Percentiles rank a stretch among this genome's conserved stretches.
phyloP scores from a whole-genome alignment of 2,329 filamentous ascomycete genomes.

The Amauroascus niger region DNA sequence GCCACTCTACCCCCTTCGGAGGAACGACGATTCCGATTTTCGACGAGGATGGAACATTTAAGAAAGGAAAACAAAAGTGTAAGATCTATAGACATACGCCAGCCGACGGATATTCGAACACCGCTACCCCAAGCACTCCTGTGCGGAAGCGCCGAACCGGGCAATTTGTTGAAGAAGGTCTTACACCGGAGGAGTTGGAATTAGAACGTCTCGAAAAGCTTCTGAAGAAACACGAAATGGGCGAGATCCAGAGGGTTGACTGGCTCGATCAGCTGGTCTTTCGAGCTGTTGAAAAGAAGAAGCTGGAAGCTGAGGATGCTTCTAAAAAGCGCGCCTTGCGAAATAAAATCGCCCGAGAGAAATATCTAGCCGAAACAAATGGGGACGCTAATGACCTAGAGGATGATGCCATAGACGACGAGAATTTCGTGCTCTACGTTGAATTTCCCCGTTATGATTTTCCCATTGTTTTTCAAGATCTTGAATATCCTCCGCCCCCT shows the following conservation, averaged over 20 bases:
- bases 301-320: slow-evolving; percentile 54
- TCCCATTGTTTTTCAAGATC: slow-evolving; percentile 86
- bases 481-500: slow-evolving; percentile 79
- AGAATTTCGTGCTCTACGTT: slow-evolving; percentile 72
- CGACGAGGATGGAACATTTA: slow-evolving; percentile 79
- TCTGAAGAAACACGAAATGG: slow-evolving; percentile 97
- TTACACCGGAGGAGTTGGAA: slow-evolving; percentile 67
- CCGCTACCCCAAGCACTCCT: slow-evolving; percentile 64
- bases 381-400: slow-evolving; percentile 26
- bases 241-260: slow-evolving; percentile 81
- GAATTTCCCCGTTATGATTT: slow-evolving; percentile 94
- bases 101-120: slow-evolving; percentile 74
- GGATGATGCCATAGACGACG: slow-evolving; percentile 38
- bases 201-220: slow-evolving; percentile 79
- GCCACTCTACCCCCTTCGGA: slow-evolving; percentile 81
- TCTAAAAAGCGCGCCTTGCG: slow-evolving; percentile 47
- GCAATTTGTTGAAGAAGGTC: slow-evolving; percentile 38
- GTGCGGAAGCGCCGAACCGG: slow-evolving; percentile 46
- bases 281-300: slow-evolving; percentile 71
- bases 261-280: slow-evolving; percentile 96
- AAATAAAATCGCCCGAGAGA: slow-evolving; percentile 29
- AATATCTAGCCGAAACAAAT: slow-evolving; percentile 21
- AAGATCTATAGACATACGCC: slow-evolving; percentile 68
- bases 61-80: slow-evolving; percentile 89
- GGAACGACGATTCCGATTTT: slow-evolving; percentile 90